phyloP scores from a whole-genome alignment of 2,329 filamentous ascomycete species.

The Pseudocercospora crystallina region DNA sequence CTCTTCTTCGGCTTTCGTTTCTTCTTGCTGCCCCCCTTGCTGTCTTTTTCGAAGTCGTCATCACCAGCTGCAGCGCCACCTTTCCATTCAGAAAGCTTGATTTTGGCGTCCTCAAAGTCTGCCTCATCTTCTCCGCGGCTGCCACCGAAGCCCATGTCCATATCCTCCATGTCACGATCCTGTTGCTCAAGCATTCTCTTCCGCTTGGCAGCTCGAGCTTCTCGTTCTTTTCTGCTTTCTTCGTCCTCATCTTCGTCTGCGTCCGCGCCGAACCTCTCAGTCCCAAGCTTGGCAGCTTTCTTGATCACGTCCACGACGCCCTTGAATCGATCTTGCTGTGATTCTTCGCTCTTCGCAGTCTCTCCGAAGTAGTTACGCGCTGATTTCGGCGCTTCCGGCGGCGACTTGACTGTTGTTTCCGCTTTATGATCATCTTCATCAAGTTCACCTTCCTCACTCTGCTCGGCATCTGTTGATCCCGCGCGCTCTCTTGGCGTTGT shows the following conservation, averaged over 20 bases:
- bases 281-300: conserved; percentile 63
- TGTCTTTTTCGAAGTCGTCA: conserved; percentile 53
- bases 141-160: conserved; percentile 92
- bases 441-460: no score
- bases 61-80: conserved; percentile 52
- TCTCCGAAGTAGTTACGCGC: conserved; percentile 41
- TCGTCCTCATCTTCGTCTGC: conserved; percentile 45
- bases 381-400: background rate
- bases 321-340: conserved; percentile 27
- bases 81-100: conserved; percentile 68
- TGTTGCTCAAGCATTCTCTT: conserved; percentile 67
- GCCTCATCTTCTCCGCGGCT: conserved; percentile 86
- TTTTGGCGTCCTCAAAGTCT: conserved; percentile 56
- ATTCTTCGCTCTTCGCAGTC: conserved; percentile 15
- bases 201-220: conserved; percentile 63
- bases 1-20: conserved; percentile 73
- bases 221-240: conserved; percentile 52
- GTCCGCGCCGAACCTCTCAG: conserved; percentile 42
- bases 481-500: background rate
- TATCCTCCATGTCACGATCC: conserved; percentile 80
- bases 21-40: conserved; percentile 65
- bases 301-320: conserved; percentile 55
- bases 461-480: background rate
- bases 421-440: conserved; percentile 1
- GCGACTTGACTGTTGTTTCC: background rate